These are phyloP conservation scores for Phytophthora chlamydospora DNA, from an alignment of 352 stramenopile species.

Conservation along the genomic window DNA sequence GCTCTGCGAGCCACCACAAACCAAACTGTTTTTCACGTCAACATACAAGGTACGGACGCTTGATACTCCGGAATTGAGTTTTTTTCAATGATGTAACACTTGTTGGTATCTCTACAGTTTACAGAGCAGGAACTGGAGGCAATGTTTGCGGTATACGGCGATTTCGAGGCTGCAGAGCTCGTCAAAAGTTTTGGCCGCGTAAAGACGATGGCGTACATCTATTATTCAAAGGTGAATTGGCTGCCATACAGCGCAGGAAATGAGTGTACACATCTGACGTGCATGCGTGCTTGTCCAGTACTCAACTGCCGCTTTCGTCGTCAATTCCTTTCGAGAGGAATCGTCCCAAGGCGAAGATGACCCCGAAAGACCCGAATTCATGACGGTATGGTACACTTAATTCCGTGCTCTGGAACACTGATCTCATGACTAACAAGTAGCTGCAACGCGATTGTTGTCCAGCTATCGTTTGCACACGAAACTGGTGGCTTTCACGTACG, in stretches of 20 bases:
- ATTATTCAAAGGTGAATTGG: conserved; percentile 73
- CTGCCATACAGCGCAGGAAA: no score
- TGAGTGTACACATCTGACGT: no score
- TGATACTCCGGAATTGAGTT: background rate
- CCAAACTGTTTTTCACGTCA: conserved; percentile 75
- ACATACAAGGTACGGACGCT: conserved; percentile 60
- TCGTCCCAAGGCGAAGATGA: conserved; percentile 38
- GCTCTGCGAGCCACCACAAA: conserved; percentile 13
- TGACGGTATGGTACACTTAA: conserved; percentile 43
- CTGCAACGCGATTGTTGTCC: background rate
- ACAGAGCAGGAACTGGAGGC: conserved; percentile 79
- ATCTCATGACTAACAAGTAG: conserved; percentile 9
- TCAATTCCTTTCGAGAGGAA: conserved; percentile 64
- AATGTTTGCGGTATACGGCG: conserved; percentile 83
- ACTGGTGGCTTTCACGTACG: conserved; percentile 11
- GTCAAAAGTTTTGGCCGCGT: conserved; percentile 79
- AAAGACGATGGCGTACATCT: conserved; percentile 89
- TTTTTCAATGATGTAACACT: background rate
- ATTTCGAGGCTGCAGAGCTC: conserved; percentile 72
- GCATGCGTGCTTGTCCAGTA: conserved; percentile 40
- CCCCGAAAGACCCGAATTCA: conserved; percentile 47
- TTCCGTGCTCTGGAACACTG: background rate
- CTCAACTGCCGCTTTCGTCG: conserved; percentile 51
- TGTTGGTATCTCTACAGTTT: conserved; percentile 43
- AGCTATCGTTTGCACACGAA: conserved; percentile 61